Evolutionary conservation across 768 basidiomycete genomes (phyloP), one percentile per base, ranked within the genome.

Genomic region (Tylopilus sp.): DNA sequence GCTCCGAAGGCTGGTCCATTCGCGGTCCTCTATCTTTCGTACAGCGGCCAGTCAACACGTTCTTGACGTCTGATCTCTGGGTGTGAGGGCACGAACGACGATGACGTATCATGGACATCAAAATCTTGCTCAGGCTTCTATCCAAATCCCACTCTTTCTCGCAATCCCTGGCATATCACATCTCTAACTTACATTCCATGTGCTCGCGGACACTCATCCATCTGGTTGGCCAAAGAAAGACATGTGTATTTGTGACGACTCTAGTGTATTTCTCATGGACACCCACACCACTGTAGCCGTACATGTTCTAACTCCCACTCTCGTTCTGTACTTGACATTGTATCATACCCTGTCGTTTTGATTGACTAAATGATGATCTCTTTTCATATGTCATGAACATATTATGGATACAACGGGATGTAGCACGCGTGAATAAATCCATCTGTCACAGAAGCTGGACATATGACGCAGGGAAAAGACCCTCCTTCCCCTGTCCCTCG

Each of bases 381-480:
- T 28, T 28, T 51, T 38, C n/a, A n/a, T n/a, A 52, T 39, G 35
- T 2, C 47, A 47, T 38, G 44, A 50, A 46, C 20, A 26, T 43
- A 47, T 58, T n/a, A n/a, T n/a, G n/a, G n/a, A n/a, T n/a, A n/a
- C n/a, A n/a, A n/a, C n/a, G n/a, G 47, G 35, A 47, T 47, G 47
- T 22, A 51, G 11, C 9, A 31, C 35, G 28, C 12, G 42, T 4
- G 35, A 6, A 1, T 13, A 15, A 23, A 23, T 17, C 31, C 33
- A 20, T 8, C 20, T 18, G 11, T 68, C 71, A 85, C 61, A 83
- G 51, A n/a, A 78, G 55, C 61, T 81, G 80, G 57, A 83, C 85
- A 69, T 86, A 86, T 25, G 83, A 79, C 17, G 85, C 85, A 20
- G 85, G 85, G 65, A 86, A 81, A 38, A 85, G 65, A 3, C 85